Conservation (phyloP, 1,139 yeast species). For the Magnusiomyces ingens region DNA sequence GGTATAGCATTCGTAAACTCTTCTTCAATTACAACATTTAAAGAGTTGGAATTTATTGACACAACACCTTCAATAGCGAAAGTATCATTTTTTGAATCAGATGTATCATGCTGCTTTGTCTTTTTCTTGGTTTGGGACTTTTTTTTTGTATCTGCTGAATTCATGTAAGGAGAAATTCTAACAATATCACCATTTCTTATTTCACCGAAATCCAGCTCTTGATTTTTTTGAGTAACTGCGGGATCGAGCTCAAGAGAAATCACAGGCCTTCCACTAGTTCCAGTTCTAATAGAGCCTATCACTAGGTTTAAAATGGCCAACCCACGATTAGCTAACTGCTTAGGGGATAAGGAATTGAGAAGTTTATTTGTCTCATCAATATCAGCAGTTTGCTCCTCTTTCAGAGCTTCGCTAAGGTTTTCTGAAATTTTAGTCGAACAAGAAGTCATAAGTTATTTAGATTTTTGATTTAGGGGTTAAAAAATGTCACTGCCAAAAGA, state of each 20-base stretch:
- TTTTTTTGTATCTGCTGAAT: conserved; percentile 23
- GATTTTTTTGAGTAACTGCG: conserved; percentile 38
- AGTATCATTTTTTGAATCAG: neutral
- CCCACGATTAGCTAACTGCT: conserved; percentile 60
- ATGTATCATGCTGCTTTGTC: conserved; percentile 16
- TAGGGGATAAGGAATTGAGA: conserved; percentile 44
- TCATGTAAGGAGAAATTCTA: conserved; percentile 26
- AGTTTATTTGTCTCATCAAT: conserved; percentile 28
- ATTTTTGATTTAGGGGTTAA: no score
- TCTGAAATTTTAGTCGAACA: conserved; percentile 21
- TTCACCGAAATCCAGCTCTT: conserved; percentile 49
- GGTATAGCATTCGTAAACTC: conserved; percentile 33
- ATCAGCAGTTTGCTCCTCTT: conserved; percentile 24
- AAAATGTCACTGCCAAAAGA: no score
- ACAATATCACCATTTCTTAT: conserved; percentile 71
- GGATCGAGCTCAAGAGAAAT: conserved; percentile 61
- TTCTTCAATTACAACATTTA: conserved; percentile 61
- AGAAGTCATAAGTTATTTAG: no score
- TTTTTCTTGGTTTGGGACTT: conserved; percentile 14
- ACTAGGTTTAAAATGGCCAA: conserved; percentile 65
- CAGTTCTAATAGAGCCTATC: conserved; percentile 58
- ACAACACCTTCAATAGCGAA: conserved; percentile 52
- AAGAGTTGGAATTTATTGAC: conserved; percentile 40
- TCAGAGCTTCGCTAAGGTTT: conserved; percentile 33
- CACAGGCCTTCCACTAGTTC: conserved; percentile 71